Base-by-base conservation (phyloP, 2,329 filamentous ascomycete genomes). In the Trichoderma endophyticum region DNA sequence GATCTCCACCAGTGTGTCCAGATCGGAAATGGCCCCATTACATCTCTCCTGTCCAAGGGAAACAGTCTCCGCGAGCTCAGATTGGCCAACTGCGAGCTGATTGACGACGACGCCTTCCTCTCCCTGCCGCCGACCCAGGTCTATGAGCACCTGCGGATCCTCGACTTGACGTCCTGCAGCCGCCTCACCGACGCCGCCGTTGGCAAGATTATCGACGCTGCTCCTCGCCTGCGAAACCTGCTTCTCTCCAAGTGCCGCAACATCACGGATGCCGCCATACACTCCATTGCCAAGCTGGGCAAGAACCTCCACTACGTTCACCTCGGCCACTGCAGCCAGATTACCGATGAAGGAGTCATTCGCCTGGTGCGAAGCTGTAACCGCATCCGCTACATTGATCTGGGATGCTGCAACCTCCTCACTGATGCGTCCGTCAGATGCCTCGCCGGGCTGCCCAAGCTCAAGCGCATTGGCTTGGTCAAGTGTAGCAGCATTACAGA, bases 281-380 rank as follows among this genome's bases (percentile, higher is more conserved):
- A 92, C 76, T 92, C 95, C 71, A 98, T 99, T 74, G 92, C 94
- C 71, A 91, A 89, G 77, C 87, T 99, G 4, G 94, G 95, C 74
- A 98, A 98, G 85, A 99, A 98, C 77, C 84, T 99, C 70, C 96
- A 99, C 81, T 98, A 97, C 80, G 91, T 99, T 67, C 96, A 99
- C 79, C 87, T 99, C 2, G 96, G 96, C 11, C 96, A 99, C 81
- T 99, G 96, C 81, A 89, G 90, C 32, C 90, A 95, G 61, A 95
- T 99, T 78, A 98, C 95, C 0, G 96, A 99, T 78, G 87, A 90
- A 43, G 95, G 94, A 1, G 94, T 99, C 21, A 92, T 93, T 77
- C 91, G 90, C 70, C 86, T 99, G 36, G 94, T 98, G 51, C 91
- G 92, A 75, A 86, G 86, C 68, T 99, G 96, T 85, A 98, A 95